Evolutionary conservation across 306 rosid genomes (phyloP), one percentile per base, ranked within the genome.

Genomic region (Sophora flavescens): DNA sequence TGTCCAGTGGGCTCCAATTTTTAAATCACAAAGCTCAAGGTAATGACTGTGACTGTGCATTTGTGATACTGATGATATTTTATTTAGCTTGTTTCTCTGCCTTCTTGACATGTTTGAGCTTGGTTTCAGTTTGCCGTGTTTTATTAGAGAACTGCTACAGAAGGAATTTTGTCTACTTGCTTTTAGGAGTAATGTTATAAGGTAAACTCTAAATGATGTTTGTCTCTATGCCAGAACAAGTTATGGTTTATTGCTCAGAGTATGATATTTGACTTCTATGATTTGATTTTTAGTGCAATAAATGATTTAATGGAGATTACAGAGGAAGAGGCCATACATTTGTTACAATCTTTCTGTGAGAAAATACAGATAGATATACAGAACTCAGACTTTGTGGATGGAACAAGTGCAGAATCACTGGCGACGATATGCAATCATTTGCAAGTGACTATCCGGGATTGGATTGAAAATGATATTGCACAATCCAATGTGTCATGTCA

Each of bases 1-100:
- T 33, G 39, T 86, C 83, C 87, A 78, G 47, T 94, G 97, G 98
- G 85, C 91, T 82, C 89, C 93, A 14, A 78, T 90, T 73, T 94
- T 94, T 80, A 83, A 72, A 67, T 77, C 82, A 48, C 82, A 44
- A 71, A 82, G 79, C 76, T 63, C 82, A 42, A 87, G 97, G 98
- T 94, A 84, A 80, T 78, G 70, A 57, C 69, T 65, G 9, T 10
- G 70, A 45, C 48, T 22, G 54, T 64, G 71, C 8, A 35, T 53
- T 76, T 81, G 28, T 56, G 28, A 41, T 64, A 53, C 75, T 52
- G 53, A 8, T 52, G 53, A 8, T 35, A 28, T 36, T 84, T 59
- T 63, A 42, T 64, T 81, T 50, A 10, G 72, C 64, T 72, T 69
- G 44, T 79, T 22, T 65, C 15, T 38, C 45, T 68, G 18, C 78